phyloP scores from a whole-genome alignment of 2,329 filamentous ascomycete species.

The Paraconiothyrium sp. region DNA sequence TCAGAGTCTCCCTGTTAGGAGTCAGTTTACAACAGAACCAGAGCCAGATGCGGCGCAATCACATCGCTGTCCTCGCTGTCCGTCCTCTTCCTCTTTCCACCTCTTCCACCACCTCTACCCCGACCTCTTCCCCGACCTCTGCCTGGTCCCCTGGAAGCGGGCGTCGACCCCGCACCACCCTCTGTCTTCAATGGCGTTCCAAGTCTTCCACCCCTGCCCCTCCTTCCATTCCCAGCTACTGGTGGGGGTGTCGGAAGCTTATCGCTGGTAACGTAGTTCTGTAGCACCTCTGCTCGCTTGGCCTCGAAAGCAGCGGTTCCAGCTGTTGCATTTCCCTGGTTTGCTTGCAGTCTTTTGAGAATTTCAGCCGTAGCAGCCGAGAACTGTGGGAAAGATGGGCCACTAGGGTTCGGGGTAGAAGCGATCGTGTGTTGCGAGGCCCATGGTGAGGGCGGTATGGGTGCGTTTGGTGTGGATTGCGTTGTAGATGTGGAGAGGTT shows the following conservation, averaged over 20 bases:
- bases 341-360: constrained; percentile 50
- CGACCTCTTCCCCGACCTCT: constrained; percentile 51
- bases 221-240: constrained; percentile 37
- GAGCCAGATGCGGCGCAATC: constrained; percentile 25
- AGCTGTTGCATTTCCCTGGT: constrained; percentile 41
- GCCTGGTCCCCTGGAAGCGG: constrained; percentile 46
- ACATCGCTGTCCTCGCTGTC: constrained; percentile 51
- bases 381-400: constrained; percentile 41
- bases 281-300: constrained; percentile 57
- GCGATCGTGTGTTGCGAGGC: constrained; percentile 39
- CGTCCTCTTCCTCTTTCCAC: constrained; percentile 51
- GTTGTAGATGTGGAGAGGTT: constrained; percentile 31
- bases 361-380: constrained; percentile 55
- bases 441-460: constrained; percentile 34
- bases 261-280: constrained; percentile 57
- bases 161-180: constrained; percentile 33
- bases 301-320: constrained; percentile 56
- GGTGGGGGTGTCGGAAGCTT: constrained; percentile 52
- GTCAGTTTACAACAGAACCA: constrained; percentile 25
- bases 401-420: constrained; percentile 27
- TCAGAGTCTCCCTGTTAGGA: constrained; percentile 48
- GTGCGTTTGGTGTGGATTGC: constrained; percentile 28
- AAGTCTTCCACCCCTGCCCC: constrained; percentile 46
- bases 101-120: constrained; percentile 47
- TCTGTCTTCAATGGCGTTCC: constrained; percentile 47